Percentiles rank a stretch among this genome's conserved stretches.
phyloP scores from a whole-genome alignment of 192 early-diverging fungal genomes.

The Coemansia sp. region DNA sequence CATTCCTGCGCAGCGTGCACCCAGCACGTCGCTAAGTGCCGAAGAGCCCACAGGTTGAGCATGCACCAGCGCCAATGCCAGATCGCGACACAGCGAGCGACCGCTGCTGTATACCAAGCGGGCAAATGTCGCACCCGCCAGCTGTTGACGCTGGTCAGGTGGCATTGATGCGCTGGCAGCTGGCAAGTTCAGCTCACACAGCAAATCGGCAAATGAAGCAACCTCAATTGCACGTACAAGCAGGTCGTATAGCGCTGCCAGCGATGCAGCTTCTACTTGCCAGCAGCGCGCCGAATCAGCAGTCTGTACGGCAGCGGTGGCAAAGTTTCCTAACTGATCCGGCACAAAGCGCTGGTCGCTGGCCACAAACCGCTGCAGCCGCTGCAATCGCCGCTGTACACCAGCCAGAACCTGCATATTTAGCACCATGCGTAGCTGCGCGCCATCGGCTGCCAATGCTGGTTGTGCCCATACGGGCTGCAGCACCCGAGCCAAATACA shows the following conservation, averaged over 20 bases:
- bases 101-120: slow-evolving; percentile 58
- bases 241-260: slow-evolving; percentile 59
- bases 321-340: slow-evolving; percentile 53
- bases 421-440: slow-evolving; percentile 43
- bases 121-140: slow-evolving; percentile 57
- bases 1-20: slow-evolving; percentile 62
- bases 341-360: slow-evolving; percentile 54
- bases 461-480: slow-evolving; percentile 69
- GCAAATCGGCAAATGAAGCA: slow-evolving; percentile 63
- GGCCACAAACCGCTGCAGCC: slow-evolving; percentile 52
- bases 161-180: slow-evolving; percentile 51
- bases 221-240: slow-evolving; percentile 60
- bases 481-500: slow-evolving; percentile 72
- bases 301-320: slow-evolving; percentile 35
- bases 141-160: slow-evolving; percentile 43
- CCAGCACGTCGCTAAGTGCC: slow-evolving; percentile 61
- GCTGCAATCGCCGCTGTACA: slow-evolving; percentile 43
- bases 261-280: slow-evolving; percentile 60
- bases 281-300: slow-evolving; percentile 51
- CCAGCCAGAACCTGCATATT: slow-evolving; percentile 30
- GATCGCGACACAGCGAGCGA: slow-evolving; percentile 56
- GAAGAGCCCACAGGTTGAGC: slow-evolving; percentile 55
- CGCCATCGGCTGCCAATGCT: slow-evolving; percentile 8
- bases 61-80: slow-evolving; percentile 68
- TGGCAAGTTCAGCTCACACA: slow-evolving; percentile 65